These are phyloP conservation scores for Lactarius sp. DNA, from an alignment of 768 basidiomycete species.

Conservation along the genomic window DNA sequence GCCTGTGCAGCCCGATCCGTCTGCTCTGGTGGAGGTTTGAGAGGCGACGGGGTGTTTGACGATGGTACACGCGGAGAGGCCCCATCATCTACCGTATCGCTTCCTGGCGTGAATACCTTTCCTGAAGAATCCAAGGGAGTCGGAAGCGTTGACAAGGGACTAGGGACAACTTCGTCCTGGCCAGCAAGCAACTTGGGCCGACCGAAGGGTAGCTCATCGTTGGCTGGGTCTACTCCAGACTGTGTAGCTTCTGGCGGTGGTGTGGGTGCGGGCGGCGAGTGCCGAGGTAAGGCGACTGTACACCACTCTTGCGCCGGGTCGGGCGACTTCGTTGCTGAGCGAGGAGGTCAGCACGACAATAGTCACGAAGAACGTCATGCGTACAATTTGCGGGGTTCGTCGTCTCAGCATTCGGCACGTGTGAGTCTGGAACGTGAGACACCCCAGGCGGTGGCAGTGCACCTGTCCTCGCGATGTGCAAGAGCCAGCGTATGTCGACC, in stretches of 20 bases:
- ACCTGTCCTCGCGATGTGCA: constrained; percentile 51
- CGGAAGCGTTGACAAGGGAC: constrained; percentile 8
- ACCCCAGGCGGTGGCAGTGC: constrained; percentile 36
- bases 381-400: background rate
- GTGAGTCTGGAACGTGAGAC: constrained; percentile 30
- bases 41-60: constrained; percentile 27
- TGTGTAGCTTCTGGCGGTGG: background rate
- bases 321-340: background rate
- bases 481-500: constrained; percentile 68
- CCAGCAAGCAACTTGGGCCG: background rate
- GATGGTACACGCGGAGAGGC: constrained; percentile 22
- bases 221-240: background rate
- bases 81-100: constrained; percentile 28
- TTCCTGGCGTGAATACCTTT: constrained; percentile 26
- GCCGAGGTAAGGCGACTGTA: background rate
- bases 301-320: background rate
- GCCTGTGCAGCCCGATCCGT: constrained; percentile 45
- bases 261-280: background rate
- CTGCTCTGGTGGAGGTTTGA: constrained; percentile 37
- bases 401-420: constrained; percentile 28
- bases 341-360: background rate
- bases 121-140: background rate
- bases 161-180: constrained; percentile 17
- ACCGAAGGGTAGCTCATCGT: constrained; percentile 5
- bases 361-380: background rate